Evolutionary conservation across 306 rosid species (phyloP), one percentile per base, ranked within the genome.

Genomic region (Fragaria nilgerrensis): DNA sequence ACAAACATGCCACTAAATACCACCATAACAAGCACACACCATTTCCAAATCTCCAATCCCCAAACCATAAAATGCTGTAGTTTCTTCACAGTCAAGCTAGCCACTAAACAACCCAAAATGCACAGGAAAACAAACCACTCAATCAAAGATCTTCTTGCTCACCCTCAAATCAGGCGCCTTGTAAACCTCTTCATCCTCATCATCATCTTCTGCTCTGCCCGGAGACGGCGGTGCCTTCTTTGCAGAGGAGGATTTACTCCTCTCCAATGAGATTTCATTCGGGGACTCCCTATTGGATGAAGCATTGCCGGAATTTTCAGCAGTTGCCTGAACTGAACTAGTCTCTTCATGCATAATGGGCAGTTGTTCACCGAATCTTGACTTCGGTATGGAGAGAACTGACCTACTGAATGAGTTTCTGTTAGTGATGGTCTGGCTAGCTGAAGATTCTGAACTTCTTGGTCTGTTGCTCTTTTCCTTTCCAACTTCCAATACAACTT

Each of bases 21-120:
- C 72, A 87, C 97, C 86, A 85, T 76, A 58, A 86, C 79, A 78
- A 92, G 88, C 70, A 89, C 88, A 79, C 88, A 82, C 98, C 97
- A 94, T 78, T 88, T 92, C 98, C 98, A 94, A 63, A 90, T 23
- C 79, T 74, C 84, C 79, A 89, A 70, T 15, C 86, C 88, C 96
- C 95, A 89, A 75, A 87, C 70, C 70, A 4, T 53, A 0, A 5
- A 5, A 15, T 47, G 65, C 76, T 53, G 50, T 67, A 89, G 64
- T 32, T 75, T 79, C 9, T 75, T 73, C 37, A 88, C 77, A 1
- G 89, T 86, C 43, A 89, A 77, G 73, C 91, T 87, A 70, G 90
- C 89, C 27, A 89, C 73, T 74, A 89, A 61, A 74, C 74, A 71
- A 73, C 86, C 79, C 23, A 74, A 39, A 73, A 92, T 80, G 90